Conservation (phyloP, 2,329 filamentous ascomycete species). For the Fonsecaea monophora region DNA sequence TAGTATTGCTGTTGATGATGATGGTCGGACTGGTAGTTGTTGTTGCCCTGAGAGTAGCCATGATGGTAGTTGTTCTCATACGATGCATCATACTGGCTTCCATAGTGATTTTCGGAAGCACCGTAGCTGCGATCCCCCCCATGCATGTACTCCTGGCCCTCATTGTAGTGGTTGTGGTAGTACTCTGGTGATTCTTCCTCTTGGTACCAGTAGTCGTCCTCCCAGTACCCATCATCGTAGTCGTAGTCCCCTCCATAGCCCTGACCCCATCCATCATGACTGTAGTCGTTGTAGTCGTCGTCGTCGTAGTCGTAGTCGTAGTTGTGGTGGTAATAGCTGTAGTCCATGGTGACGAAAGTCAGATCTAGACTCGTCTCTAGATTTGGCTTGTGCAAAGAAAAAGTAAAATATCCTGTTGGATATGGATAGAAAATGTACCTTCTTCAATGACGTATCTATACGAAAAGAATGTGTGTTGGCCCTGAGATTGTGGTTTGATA, state of each 20-base stretch:
- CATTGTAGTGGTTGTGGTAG: not conserved
- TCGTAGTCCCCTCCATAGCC: constrained; percentile 1
- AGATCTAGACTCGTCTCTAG: too few species aligned
- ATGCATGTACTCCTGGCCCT: not conserved
- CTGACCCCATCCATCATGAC: not conserved
- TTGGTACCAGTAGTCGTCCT: constrained; percentile 15
- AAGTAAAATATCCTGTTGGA: too few species aligned
- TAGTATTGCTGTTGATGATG: not conserved
- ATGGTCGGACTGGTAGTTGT: not conserved
- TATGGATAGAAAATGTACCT: not conserved
- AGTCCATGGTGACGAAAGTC: not conserved
- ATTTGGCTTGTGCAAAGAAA: too few species aligned
- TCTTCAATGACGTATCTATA: constrained; percentile 1
- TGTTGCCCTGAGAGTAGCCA: not conserved
- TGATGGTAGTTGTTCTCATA: not conserved
- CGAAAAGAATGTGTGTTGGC: not conserved
- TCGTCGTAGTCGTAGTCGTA: constrained; percentile 2
- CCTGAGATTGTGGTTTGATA: not conserved
- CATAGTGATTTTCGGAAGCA: not conserved
- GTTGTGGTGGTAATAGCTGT: not conserved
- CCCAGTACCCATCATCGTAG: constrained; percentile 12
- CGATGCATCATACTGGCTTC: not conserved
- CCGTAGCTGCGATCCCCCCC: not conserved
- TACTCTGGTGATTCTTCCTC: not conserved
- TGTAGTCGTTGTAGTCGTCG: not conserved